phyloP scores from a whole-genome alignment of 306 rosid species.

The Lupinus albus region DNA sequence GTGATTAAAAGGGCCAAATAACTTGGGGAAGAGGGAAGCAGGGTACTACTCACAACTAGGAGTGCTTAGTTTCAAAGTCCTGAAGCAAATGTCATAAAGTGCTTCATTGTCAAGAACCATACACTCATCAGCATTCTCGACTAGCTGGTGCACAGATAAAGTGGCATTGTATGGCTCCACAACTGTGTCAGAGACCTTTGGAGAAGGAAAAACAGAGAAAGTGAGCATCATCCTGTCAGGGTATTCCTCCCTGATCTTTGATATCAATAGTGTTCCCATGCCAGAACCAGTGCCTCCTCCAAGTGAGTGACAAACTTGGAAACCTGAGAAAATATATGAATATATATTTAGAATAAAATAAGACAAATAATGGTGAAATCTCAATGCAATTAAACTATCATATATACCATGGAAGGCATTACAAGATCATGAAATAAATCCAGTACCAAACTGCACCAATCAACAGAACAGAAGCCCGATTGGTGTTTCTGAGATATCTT shows the following conservation, averaged over 20 bases:
- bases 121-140: slow-evolving; percentile 59
- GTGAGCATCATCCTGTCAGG: slow-evolving; percentile 54
- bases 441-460: neutral
- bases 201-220: slow-evolving; percentile 57
- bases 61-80: slow-evolving; percentile 47
- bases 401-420: neutral
- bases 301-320: slow-evolving; percentile 52
- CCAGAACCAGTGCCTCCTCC: slow-evolving; percentile 55
- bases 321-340: slow-evolving; percentile 35
- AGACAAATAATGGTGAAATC: neutral
- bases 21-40: neutral
- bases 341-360: neutral
- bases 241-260: slow-evolving; percentile 51
- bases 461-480: neutral
- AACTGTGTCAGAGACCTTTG: slow-evolving; percentile 82
- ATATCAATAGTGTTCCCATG: slow-evolving; percentile 53
- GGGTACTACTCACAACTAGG: slow-evolving; percentile 50
- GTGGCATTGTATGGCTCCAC: slow-evolving; percentile 55
- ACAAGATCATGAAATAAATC: neutral
- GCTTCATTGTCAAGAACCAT: slow-evolving; percentile 84
- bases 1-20: neutral
- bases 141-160: slow-evolving; percentile 50
- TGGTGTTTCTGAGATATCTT: neutral
- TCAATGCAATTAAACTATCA: neutral
- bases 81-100: slow-evolving; percentile 50